Base-by-base conservation (phyloP, 805 yeast genomes). In the Cyberlindnera meyerae region DNA sequence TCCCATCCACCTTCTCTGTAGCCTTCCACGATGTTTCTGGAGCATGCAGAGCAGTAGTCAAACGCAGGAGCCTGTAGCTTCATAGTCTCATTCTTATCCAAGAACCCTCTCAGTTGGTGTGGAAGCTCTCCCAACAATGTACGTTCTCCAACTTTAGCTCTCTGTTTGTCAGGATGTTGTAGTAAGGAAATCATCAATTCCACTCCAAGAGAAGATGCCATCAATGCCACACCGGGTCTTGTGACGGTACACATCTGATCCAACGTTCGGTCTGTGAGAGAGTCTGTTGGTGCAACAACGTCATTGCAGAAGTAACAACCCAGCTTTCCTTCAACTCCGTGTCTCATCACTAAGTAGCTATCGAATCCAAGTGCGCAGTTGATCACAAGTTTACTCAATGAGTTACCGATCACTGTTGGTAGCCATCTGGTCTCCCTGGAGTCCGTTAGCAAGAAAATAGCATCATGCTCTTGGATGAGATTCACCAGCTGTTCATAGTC, bases 171-270 rank as follows among this genome's bases (percentile, higher is more conserved):
- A 0, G 77, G 77, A 47, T 80, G 82, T 56, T 90, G 97, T 27
- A 86, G 50, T 0, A 85, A 43, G 1, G 93, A 75, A 0, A 84
- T 83, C 43, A 87, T 54, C 6, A 93, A 61, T 56, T 93, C 98
- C 1, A 85, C 95, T 0, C 95, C 95, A 25, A 80, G 63, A 0
- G 96, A 77, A 0, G 95, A 75, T 0, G 97, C 97, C 61, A 87
- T 63, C 50, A 83, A 63, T 0, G 99, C 96, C 1, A 83, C 89
- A 1, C 99, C 98, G 0, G 99, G 97, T 27, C 98, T 68, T 0
- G 98, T 93, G 1, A 93, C 98, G 0, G 99, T 93, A 55, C 99
- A 93, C 97, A 93, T 93, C 60, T 93, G 97, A 61, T 93, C 99
- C 39, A 93, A 64, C 0, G 97, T 84, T 34, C 95, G 69, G 52